Evolutionary conservation across 2,329 filamentous ascomycete genomes (phyloP), one percentile per base, ranked within the genome.

Genomic region (Nakataea oryzae): DNA sequence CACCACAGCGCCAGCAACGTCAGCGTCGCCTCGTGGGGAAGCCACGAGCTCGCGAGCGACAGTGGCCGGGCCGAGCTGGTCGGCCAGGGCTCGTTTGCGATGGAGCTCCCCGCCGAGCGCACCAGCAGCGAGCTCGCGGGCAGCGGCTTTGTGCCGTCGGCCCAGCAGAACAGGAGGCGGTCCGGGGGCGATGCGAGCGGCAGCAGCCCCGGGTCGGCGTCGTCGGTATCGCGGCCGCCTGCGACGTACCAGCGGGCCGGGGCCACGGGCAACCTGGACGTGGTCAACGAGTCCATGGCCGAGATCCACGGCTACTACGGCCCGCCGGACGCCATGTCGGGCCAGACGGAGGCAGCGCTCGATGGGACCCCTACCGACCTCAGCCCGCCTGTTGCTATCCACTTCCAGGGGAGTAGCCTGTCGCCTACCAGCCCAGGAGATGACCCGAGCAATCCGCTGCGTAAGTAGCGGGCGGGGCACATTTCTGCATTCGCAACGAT

Each of bases 241-340:
- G 12, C 64, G 64, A 55, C 63, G 1, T 69, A 71, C 30, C 68
- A 69, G 21, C 68, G 73, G 28, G 63, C 41, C 17, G 66, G 21
- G 58, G 58, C 29, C 58, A 63, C 50, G 56, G 59, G 63, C 54
- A 60, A 41, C 56, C 67, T 78, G 7, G 72, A 69, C 7, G 71
- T 73, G 1, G 76, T 81, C 34, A 73, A 69, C 57, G 80, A 82
- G 66, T 64, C 68, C 21, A 62, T 62, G 24, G 78, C 79, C 62
- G 61, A 64, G 54, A 72, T 79, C 60, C 79, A 82, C 61, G 80
- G 80, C 3, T 75, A 79, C 50, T 78, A 81, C 62, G 79, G 79
- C 0, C 74, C 78, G 1, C 62, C 67, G 3, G 69, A 76, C 59
- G 68, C 71, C 1, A 72, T 73, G 11, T 74, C 71, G 5, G 79